Evolutionary conservation across 1,284 basidiomycete species (phyloP).

Genomic region (Tetrapyrgos nigripes): DNA sequence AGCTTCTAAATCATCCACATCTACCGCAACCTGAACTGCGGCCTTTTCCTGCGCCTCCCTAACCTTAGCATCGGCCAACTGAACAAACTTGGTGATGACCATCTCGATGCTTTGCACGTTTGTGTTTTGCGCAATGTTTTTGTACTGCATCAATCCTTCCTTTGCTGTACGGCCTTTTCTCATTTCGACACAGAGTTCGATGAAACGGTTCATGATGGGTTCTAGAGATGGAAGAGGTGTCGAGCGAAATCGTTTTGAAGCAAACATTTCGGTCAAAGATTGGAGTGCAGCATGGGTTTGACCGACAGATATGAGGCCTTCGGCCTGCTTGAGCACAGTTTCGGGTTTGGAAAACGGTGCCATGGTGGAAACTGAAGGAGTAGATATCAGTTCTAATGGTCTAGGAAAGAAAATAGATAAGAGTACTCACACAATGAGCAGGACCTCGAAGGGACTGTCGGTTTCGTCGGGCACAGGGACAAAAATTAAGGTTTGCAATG

Average conservation of each 20-base stretch:
- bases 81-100: slow-evolving; percentile 91
- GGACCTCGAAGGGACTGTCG: background rate
- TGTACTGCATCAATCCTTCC: slow-evolving; percentile 96
- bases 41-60: slow-evolving; percentile 88
- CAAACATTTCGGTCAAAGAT: slow-evolving; percentile 91
- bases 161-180: slow-evolving; percentile 94
- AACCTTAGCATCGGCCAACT: slow-evolving; percentile 88
- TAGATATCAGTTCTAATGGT: background rate
- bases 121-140: slow-evolving; percentile 95
- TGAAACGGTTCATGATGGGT: slow-evolving; percentile 93
- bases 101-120: slow-evolving; percentile 92
- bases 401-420: background rate
- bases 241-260: slow-evolving; percentile 92
- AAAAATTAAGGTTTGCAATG: slow-evolving; percentile 1
- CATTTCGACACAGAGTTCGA: slow-evolving; percentile 97
- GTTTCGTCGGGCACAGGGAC: background rate
- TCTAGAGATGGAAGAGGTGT: slow-evolving; percentile 91
- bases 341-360: slow-evolving; percentile 92
- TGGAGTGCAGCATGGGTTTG: slow-evolving; percentile 90
- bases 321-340: slow-evolving; percentile 90
- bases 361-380: slow-evolving; percentile 51
- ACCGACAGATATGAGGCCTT: slow-evolving; percentile 90
- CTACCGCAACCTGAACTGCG: slow-evolving; percentile 72
- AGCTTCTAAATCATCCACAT: slow-evolving; percentile 90
- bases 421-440: background rate